Evolutionary conservation across 2,329 filamentous ascomycete species (phyloP).

Genomic region (Rhinocladiella mackenziei): DNA sequence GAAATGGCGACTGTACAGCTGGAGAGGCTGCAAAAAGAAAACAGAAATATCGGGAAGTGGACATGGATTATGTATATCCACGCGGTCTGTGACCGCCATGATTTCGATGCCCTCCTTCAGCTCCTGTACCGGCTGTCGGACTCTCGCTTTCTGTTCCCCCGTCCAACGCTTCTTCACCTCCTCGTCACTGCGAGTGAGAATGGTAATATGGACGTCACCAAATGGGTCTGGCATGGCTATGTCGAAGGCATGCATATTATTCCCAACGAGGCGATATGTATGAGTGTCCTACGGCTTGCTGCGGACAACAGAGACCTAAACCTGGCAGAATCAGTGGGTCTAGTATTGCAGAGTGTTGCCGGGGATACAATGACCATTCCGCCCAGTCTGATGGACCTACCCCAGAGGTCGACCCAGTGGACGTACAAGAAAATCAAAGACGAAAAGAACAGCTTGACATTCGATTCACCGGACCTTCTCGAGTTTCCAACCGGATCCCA

Average conservation of each 20-base stretch:
- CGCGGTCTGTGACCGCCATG: conserved; percentile 65
- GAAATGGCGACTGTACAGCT: conserved; percentile 73
- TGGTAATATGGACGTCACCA: conserved; percentile 60
- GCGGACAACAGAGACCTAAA: conserved; percentile 12
- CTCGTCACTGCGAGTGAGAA: conserved; percentile 69
- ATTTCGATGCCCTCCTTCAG: conserved; percentile 71
- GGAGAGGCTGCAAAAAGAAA: conserved; percentile 59
- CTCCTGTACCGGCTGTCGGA: conserved; percentile 59
- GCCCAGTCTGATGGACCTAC: conserved; percentile 1
- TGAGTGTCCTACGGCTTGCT: conserved; percentile 16
- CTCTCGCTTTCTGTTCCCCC: conserved; percentile 46
- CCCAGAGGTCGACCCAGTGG: neutral
- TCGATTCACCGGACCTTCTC: conserved; percentile 11
- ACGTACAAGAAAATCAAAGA: too few species aligned
- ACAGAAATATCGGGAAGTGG: conserved; percentile 62
- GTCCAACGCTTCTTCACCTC: conserved; percentile 63
- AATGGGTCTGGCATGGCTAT: conserved; percentile 66
- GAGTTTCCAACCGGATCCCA: neutral
- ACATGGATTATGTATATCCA: conserved; percentile 74
- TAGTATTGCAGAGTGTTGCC: conserved; percentile 17
- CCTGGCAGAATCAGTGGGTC: conserved; percentile 15
- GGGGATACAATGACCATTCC: conserved; percentile 6
- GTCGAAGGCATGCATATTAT: conserved; percentile 58
- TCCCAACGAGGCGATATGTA: conserved; percentile 37
- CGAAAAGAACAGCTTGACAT: neutral